Evolutionary conservation across 139 green algal species (phyloP).

Genomic region (Coelastrella sp.): DNA sequence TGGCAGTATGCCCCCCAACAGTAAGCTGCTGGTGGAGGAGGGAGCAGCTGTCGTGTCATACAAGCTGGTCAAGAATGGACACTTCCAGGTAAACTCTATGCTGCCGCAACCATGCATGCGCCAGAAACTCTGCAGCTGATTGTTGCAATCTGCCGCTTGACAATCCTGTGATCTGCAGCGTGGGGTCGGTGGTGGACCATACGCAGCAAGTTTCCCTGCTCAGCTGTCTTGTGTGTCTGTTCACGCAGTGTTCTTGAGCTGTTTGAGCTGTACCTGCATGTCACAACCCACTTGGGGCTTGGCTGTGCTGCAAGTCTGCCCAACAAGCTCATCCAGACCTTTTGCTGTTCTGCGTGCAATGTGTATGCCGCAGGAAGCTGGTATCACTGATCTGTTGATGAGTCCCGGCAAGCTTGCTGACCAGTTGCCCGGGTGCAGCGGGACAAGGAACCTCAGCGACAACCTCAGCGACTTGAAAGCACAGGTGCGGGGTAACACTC

Average conservation of each 20-base stretch:
- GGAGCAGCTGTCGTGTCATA: constrained; percentile 94
- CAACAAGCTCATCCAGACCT: no score
- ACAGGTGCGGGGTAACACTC: constrained; percentile 67
- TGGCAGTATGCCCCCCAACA: constrained; percentile 95
- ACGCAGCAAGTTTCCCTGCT: no score
- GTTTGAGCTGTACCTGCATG: no score
- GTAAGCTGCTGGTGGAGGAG: constrained; percentile 89
- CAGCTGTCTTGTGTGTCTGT: no score
- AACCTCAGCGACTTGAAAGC: constrained; percentile 96
- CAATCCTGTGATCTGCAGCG: no score
- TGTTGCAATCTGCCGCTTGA: no score
- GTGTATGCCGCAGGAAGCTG: constrained; percentile 76
- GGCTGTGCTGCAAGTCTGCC: no score
- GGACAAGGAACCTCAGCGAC: constrained; percentile 90
- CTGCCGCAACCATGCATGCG: no score
- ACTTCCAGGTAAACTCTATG: constrained; percentile 76
- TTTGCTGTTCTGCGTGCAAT: neutral
- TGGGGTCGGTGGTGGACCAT: no score
- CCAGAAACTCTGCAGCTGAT: no score
- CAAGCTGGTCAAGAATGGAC: constrained; percentile 88
- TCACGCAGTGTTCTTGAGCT: no score
- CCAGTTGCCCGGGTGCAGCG: constrained; percentile 70
- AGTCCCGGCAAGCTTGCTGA: constrained; percentile 68
- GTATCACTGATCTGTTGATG: constrained; percentile 89
- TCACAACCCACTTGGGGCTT: no score